phyloP scores from a whole-genome alignment of 1,284 basidiomycete genomes.

The Malassezia globosa region DNA sequence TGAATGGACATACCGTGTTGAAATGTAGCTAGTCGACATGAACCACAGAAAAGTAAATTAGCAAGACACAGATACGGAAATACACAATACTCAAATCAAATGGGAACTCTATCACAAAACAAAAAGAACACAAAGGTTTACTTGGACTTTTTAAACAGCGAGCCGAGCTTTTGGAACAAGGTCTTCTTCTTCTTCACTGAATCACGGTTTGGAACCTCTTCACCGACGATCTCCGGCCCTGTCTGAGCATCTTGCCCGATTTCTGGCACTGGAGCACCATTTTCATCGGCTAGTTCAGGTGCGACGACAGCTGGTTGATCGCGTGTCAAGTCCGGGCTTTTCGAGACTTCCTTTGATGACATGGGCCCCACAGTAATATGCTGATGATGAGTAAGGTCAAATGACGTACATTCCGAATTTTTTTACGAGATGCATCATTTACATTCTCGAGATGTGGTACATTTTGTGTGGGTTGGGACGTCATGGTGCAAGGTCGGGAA shows the following conservation, averaged over 20 bases:
- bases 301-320: constrained; percentile 18
- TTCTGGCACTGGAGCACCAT: constrained; percentile 2
- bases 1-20: too few species aligned
- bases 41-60: too few species aligned
- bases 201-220: constrained; percentile 10
- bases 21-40: too few species aligned
- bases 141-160: constrained; percentile 7
- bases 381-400: neutral
- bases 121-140: too few species aligned
- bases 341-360: constrained; percentile 13
- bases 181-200: constrained; percentile 9
- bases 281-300: constrained; percentile 7
- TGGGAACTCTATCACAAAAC: too few species aligned
- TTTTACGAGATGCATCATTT: neutral
- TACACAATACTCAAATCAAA: too few species aligned
- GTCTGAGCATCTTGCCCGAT: constrained; percentile 15
- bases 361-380: constrained; percentile 15
- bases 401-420: constrained; percentile 11
- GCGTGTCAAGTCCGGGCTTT: constrained; percentile 10
- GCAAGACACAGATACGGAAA: too few species aligned
- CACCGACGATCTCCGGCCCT: constrained; percentile 15
- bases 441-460: constrained; percentile 11
- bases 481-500: neutral
- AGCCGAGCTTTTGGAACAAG: neutral
- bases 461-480: constrained; percentile 1